Percentiles rank a stretch among this genome's conserved stretches.
phyloP scores from a whole-genome alignment of 805 yeast species.

The Ogataea philodendri region DNA sequence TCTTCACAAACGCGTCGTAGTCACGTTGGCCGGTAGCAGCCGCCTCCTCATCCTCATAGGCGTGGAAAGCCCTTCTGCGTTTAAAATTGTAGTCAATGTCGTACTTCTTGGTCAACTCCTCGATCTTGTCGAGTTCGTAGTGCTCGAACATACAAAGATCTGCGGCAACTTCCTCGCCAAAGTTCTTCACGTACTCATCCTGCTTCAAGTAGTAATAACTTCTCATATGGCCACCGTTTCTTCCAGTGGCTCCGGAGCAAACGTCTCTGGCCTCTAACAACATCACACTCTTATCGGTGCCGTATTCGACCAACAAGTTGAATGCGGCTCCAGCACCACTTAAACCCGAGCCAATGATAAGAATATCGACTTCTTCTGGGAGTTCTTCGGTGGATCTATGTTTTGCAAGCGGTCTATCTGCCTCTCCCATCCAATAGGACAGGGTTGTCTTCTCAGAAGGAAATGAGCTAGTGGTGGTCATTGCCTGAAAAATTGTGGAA shows the following conservation, averaged over 20 bases:
- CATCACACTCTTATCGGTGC: constrained; percentile 1
- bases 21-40: constrained; percentile 14
- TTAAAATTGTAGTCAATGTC: constrained; percentile 35
- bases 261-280: constrained; percentile 41
- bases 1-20: constrained; percentile 22
- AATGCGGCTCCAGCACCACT: constrained; percentile 42
- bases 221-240: constrained; percentile 50
- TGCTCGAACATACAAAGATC: constrained; percentile 39
- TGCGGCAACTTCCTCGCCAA: constrained; percentile 34
- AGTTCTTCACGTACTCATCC: constrained; percentile 14
- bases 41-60: constrained; percentile 18
- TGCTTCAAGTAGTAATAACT: constrained; percentile 31
- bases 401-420: no score
- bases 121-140: constrained; percentile 34
- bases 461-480: no score
- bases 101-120: constrained; percentile 33
- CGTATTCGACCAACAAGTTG: constrained; percentile 30
- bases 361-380: constrained; percentile 38
- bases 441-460: no score
- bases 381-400: constrained; percentile 26
- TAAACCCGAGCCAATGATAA: constrained; percentile 46
- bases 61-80: constrained; percentile 32
- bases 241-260: constrained; percentile 43
- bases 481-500: no score
- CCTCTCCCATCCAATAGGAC: no score